Percentiles rank a stretch among this genome's conserved stretches.
These are phyloP conservation scores for Macrocystidia cucumis DNA, from an alignment of 1,284 basidiomycete genomes.

Conservation along the genomic window DNA sequence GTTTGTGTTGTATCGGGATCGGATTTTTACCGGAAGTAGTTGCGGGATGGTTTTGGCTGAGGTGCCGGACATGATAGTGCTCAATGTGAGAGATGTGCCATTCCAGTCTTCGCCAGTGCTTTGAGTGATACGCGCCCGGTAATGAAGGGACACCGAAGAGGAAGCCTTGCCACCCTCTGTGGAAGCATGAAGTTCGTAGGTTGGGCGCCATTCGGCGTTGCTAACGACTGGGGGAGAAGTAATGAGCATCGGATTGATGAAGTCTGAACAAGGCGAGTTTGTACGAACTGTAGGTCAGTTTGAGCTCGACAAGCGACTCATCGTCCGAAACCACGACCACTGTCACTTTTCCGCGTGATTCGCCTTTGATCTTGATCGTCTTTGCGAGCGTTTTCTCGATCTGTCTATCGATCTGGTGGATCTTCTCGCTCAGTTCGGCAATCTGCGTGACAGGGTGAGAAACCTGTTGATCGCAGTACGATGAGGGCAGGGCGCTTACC, in stretches of 20 bases:
- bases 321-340: constrained; percentile 31
- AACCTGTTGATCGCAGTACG: neutral
- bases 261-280: constrained; percentile 1
- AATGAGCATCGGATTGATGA: neutral
- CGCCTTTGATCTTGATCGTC: constrained; percentile 26
- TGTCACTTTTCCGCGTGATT: constrained; percentile 25
- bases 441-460: constrained; percentile 6
- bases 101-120: constrained; percentile 57
- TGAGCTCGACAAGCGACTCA: constrained; percentile 30
- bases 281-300: constrained; percentile 46
- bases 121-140: constrained; percentile 46
- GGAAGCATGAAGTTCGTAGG: constrained; percentile 49
- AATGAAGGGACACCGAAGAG: constrained; percentile 39
- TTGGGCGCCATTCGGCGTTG: constrained; percentile 41
- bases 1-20: constrained; percentile 6
- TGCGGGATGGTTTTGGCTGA: constrained; percentile 24
- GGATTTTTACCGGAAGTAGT: constrained; percentile 23
- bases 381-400: constrained; percentile 28
- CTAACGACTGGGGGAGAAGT: constrained; percentile 48
- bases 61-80: constrained; percentile 33
- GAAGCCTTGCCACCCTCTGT: constrained; percentile 36
- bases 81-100: constrained; percentile 40
- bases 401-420: constrained; percentile 29
- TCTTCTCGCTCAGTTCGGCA: constrained; percentile 27
- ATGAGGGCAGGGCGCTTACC: constrained; percentile 18